Evolutionary conservation across 2,329 filamentous ascomycete species (phyloP), one percentile per base, ranked within the genome.

Genomic region (Magnaporthiopsis rhizophila): DNA sequence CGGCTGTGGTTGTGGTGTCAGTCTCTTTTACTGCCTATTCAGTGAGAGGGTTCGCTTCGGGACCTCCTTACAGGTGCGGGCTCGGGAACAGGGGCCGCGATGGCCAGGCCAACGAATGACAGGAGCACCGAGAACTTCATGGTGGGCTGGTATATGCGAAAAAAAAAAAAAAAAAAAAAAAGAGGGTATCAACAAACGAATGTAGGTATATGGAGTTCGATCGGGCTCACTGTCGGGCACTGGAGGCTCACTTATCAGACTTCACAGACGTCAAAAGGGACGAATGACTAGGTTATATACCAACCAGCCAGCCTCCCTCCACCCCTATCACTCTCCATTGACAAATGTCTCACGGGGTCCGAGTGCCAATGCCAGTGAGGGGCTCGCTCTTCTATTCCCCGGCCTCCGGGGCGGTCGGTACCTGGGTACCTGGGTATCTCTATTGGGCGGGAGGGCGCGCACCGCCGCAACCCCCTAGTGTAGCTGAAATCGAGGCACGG

Each of bases 1-100:
- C 9, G 88, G 85, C 73, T 83, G 64, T 15, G 28, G 18, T n/a
- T 5, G 21, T 5, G 45, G 18, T 36, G 21, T 53, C 21, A 53
- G 45, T n/a, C 12, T n/a, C n/a, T n/a, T n/a, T n/a, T n/a, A n/a
- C n/a, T n/a, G n/a, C n/a, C n/a, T n/a, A n/a, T n/a, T n/a, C n/a
- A n/a, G n/a, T n/a, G n/a, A n/a, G n/a, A n/a, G 32, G 32, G 32
- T 34, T 34, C n/a, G n/a, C n/a, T 24, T 58, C 12, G 56, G 24
- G 18, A n/a, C 11, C 28, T 58, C 15, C 28, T 58, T 58, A 58
- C 57, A 7, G 57, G 57, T 2, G 57, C 24, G 7, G 57, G 57
- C 24, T 21, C 57, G 57, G 57, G 57, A 30, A 32, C 11, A 15
- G 57, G 57, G 57, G 57, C 57, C 24, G 57, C 57, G 18, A 32